Conservation (phyloP, 2,329 filamentous ascomycete species). For the Lasiodiplodia gonubiensis region DNA sequence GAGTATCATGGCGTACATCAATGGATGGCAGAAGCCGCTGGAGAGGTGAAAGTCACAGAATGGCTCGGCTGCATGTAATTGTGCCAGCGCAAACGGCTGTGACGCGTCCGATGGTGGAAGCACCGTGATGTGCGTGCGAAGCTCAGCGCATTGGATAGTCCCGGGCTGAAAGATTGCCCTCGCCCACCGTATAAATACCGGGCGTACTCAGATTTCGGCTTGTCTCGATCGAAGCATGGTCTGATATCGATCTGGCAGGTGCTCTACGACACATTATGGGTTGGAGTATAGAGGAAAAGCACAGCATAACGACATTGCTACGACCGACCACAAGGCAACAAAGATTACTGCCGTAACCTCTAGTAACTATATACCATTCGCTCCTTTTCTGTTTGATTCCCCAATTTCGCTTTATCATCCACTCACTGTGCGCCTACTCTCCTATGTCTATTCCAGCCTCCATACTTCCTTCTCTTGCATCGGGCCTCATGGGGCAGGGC, state of each 20-base stretch:
- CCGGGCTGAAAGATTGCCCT: constrained; percentile 13
- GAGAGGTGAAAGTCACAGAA: constrained; percentile 46
- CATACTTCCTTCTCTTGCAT: constrained; percentile 25
- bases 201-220: neutral
- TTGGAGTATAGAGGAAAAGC: constrained; percentile 20
- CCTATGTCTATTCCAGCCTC: constrained; percentile 23
- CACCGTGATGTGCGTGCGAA: neutral
- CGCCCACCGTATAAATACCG: constrained; percentile 12
- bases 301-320: constrained; percentile 28
- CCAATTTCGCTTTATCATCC: constrained; percentile 13
- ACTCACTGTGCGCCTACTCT: constrained; percentile 23
- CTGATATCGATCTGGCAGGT: constrained; percentile 2
- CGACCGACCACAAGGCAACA: constrained; percentile 23
- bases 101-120: constrained; percentile 4
- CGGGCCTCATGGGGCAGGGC: constrained; percentile 4
- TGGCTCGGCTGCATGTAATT: neutral
- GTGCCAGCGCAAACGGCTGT: neutral
- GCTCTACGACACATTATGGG: neutral
- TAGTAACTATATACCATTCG: constrained; percentile 28
- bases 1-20: constrained; percentile 49
- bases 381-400: constrained; percentile 19
- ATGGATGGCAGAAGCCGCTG: constrained; percentile 50
- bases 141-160: constrained; percentile 13
- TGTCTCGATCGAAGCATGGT: constrained; percentile 3
- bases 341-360: constrained; percentile 20